Conservation (phyloP, 805 yeast genomes). For the Dipodascus geniculatus region DNA sequence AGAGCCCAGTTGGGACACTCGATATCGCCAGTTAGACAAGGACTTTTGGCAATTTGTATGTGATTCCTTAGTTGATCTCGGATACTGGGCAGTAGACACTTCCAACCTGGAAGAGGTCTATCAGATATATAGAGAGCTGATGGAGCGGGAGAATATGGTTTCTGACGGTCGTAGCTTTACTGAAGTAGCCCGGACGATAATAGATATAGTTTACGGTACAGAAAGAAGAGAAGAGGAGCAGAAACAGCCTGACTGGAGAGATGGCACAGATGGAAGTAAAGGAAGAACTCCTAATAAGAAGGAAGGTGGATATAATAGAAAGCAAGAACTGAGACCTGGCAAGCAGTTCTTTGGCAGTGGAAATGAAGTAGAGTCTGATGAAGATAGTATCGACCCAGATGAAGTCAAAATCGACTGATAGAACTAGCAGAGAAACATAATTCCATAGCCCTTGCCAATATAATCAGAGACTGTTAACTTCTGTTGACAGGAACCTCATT, state of each 20-base stretch:
- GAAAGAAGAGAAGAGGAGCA: neutral
- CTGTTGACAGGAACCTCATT: too few relatives aligned
- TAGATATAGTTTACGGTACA: neutral
- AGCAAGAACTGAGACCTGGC: neutral
- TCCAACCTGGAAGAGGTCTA: neutral
- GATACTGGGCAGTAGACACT: neutral
- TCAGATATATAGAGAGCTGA: neutral
- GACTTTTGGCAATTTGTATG: neutral
- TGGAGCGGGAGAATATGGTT: neutral
- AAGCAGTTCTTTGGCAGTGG: neutral
- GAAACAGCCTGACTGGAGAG: neutral
- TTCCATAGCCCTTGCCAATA: too few relatives aligned
- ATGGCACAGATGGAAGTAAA: neutral
- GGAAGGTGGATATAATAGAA: neutral
- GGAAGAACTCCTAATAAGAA: neutral
- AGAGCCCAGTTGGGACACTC: neutral
- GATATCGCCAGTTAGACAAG: neutral
- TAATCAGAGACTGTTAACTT: too few relatives aligned
- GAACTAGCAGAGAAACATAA: too few relatives aligned
- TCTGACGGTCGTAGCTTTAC: neutral
- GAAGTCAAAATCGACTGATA: too few relatives aligned
- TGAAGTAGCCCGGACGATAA: neutral
- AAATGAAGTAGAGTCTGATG: neutral
- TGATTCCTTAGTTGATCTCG: neutral
- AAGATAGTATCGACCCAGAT: too few relatives aligned